Conservation (phyloP, 192 early-diverging fungal species). For the Funneliformis mosseae region DNA sequence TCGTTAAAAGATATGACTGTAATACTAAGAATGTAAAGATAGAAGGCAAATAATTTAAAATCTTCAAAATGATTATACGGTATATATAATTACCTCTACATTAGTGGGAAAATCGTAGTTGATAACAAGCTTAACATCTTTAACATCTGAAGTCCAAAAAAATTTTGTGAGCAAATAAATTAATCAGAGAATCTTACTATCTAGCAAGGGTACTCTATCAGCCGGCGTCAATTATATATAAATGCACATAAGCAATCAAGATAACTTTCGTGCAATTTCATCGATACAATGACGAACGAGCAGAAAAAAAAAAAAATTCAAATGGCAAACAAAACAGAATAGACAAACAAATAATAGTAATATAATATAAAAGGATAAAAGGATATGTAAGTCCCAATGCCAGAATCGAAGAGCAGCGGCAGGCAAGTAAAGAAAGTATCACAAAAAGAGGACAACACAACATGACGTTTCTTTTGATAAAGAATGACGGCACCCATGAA, state of each 20-base stretch:
- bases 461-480: constrained; percentile 19
- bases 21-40: not conserved
- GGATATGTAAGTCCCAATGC: constrained; percentile 38
- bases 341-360: not conserved
- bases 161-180: constrained; percentile 42
- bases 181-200: not conserved
- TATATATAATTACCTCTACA: constrained; percentile 56
- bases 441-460: not conserved
- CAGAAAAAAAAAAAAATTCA: not conserved
- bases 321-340: constrained; percentile 15
- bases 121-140: constrained; percentile 96
- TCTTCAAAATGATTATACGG: no score
- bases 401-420: constrained; percentile 27
- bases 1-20: not conserved
- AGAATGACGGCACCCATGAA: constrained; percentile 16
- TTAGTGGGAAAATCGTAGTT: constrained; percentile 95
- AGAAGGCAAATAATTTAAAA: no score
- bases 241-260: constrained; percentile 4
- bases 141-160: constrained; percentile 65
- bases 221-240: constrained; percentile 17
- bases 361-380: constrained; percentile 4
- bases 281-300: not conserved
- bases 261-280: constrained; percentile 21
- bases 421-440: constrained; percentile 31
- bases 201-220: not conserved